Base-by-base conservation (phyloP, 345 rosid genomes). In the Populus davidiana region DNA sequence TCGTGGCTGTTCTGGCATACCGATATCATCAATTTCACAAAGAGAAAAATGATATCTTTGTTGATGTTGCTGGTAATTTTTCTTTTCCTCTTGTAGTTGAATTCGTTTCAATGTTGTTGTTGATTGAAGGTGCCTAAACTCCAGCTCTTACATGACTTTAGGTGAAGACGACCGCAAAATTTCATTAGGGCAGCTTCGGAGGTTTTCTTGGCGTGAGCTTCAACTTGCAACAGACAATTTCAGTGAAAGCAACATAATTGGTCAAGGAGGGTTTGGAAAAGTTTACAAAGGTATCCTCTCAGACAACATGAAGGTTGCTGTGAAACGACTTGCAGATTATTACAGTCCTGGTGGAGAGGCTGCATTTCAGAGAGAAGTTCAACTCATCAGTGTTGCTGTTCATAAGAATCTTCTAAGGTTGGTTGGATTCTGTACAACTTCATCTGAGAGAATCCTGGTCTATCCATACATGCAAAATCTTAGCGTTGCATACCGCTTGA, bases 181-280 rank as follows among this genome's bases (percentile, higher is more conserved):
- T 74, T 85, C 92, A 6, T 86, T 88, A 43, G 92, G 90, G 72
- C 98, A 94, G 77, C 83, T 94, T 33, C 87, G 83, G 75, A 89
- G 91, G 77, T 94, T 92, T 84, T 92, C 97, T 1, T 90, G 86
- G 82, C 94, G 92, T 0, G 94, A 90, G 81, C 75, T 94, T 72
- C 95, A 92, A 75, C 83, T 91, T 13, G 97, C 98, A 69, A 93
- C 98, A 5, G 89, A 91, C 76, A 86, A 90, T 77, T 94, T 94
- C 90, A 88, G 88, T 50, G 97, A 91, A 66, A 85, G 77, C 80
- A 92, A 87, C 75, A 29, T 91, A 75, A 91, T 94, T 16, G 98
- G 98, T 74, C 96, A 90, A 76, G 97, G 98, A 86, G 98, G 98
- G 13, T 94, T 92, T 77, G 98, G 98, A 23, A 92, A 90, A 82